Base-by-base conservation (phyloP, 23 red algal species). In the Chondrus crispus region DNA sequence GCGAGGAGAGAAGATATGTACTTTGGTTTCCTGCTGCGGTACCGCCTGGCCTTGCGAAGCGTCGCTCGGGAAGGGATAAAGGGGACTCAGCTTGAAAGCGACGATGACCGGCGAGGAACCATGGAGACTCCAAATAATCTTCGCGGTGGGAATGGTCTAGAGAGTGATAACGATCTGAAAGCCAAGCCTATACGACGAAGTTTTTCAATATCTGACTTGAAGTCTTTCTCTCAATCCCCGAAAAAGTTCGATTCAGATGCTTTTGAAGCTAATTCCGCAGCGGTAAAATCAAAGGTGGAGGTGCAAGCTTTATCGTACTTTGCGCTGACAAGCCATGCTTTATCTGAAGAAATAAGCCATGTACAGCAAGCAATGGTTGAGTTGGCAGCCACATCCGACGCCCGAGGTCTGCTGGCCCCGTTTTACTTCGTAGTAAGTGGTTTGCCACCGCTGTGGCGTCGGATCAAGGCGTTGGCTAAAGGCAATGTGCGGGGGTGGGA, bases 1-100 rank as follows among this genome's bases (percentile, higher is more conserved):
- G 68, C 70, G 12, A 58, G 71, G 47, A 64, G 87, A 10, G 87
- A 53, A 46, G 87, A 90, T 44, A 90, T 90, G 87, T 90, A 90
- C 38, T 78, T 72, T 48, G 87, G 87, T 5, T 90, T 90, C 49
- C n/a, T 90, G 55, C 40, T 75, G 19, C 46, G 62, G 52, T 90
- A 90, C 53, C 70, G 87, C 9, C 87, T 80, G 12, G 50, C 52
- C n/a, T 60, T 81, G 33, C 44, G 50, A 22, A 62, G 13, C 24
- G 16, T 80, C 45, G 9, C 60, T n/a, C n/a, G n/a, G n/a, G n/a
- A n/a, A n/a, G 60, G 35, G 9, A 66, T 32, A 32, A 32, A 8
- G 26, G 60, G 18, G 26, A 66, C 18, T 32, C 60, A 66, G 6
- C 26, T n/a, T 13, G 9, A 22, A 9, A 8, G 18, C 9, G 60